These are phyloP conservation scores for Cercophora scortea DNA, from an alignment of 495 filamentous ascomycete species.

Conservation along the genomic window DNA sequence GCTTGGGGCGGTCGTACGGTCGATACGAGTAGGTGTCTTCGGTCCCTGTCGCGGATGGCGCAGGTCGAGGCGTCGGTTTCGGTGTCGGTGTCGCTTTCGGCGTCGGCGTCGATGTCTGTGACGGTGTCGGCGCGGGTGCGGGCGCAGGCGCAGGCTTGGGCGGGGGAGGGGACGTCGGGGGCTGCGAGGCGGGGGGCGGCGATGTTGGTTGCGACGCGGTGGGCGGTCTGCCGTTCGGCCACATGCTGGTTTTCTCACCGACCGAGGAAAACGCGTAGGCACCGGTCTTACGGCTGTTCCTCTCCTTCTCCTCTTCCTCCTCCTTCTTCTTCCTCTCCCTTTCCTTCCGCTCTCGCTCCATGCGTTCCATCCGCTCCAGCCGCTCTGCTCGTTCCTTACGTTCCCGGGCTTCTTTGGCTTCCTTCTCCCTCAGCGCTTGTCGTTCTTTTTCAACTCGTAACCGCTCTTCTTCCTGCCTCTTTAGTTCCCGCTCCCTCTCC, in stretches of 20 bases:
- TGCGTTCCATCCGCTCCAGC: conserved; percentile 6
- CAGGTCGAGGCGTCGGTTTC: conserved; percentile 32
- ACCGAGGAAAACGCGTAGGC: conserved; percentile 45
- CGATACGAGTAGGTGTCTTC: conserved; percentile 70
- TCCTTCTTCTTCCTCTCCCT: conserved; percentile 28
- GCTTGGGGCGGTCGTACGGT: conserved; percentile 68
- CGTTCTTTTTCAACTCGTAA: conserved; percentile 28
- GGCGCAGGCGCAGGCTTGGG: conserved; percentile 23
- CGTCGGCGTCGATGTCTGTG: conserved; percentile 3
- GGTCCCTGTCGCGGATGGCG: conserved; percentile 53
- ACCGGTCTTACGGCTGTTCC: conserved; percentile 28
- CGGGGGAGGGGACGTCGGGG: not conserved
- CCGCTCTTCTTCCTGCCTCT: conserved; percentile 24
- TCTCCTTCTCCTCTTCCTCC: conserved; percentile 27
- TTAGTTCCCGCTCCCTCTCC: conserved; percentile 24
- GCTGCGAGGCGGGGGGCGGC: conserved; percentile 9
- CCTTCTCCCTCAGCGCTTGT: conserved; percentile 21
- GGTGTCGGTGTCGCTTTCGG: conserved; percentile 15
- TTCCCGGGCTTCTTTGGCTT: conserved; percentile 24
- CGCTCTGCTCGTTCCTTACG: conserved; percentile 33
- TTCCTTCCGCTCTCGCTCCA: conserved; percentile 26
- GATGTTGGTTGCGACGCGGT: conserved; percentile 19
- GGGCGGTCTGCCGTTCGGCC: conserved; percentile 42
- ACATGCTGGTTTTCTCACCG: conserved; percentile 50
- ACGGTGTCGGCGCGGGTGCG: conserved; percentile 4